These are phyloP conservation scores for Luvunga scandens DNA, from an alignment of 345 rosid genomes.

Conservation along the genomic window DNA sequence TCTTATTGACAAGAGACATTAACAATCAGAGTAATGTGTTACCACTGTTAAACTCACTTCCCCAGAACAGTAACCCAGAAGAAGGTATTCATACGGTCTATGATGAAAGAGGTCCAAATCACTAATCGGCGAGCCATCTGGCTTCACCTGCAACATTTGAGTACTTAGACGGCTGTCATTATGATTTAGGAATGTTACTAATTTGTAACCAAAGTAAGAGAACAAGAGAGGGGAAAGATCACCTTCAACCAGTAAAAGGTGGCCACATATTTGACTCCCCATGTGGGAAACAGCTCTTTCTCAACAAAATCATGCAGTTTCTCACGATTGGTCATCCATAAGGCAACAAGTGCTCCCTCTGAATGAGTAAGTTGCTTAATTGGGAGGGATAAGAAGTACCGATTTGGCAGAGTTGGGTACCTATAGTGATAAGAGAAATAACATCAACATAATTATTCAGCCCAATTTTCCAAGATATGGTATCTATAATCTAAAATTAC, in stretches of 20 bases:
- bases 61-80: constrained; percentile 53
- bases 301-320: constrained; percentile 64
- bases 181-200: constrained; percentile 11
- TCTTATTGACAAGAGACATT: neutral
- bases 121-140: constrained; percentile 69
- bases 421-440: constrained; percentile 31
- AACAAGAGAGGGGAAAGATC: constrained; percentile 10
- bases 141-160: constrained; percentile 58
- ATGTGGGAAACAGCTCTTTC: constrained; percentile 72
- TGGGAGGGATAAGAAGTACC: constrained; percentile 80
- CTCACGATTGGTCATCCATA: constrained; percentile 94
- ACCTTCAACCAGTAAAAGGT: constrained; percentile 85
- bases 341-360: constrained; percentile 80
- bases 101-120: constrained; percentile 86
- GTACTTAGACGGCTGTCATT: constrained; percentile 11
- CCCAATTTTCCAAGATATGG: neutral
- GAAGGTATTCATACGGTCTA: constrained; percentile 86
- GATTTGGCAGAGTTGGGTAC: constrained; percentile 85
- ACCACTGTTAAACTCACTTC: constrained; percentile 36
- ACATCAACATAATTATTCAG: neutral
- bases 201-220: constrained; percentile 11
- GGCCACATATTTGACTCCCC: constrained; percentile 65
- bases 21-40: neutral
- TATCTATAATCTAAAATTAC: neutral
- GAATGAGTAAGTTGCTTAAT: constrained; percentile 63